Percentiles rank a stretch among this genome's conserved stretches.
These are phyloP conservation scores for Colletotrichum sp. DNA, from an alignment of 2,329 filamentous ascomycete genomes.

Conservation along the genomic window DNA sequence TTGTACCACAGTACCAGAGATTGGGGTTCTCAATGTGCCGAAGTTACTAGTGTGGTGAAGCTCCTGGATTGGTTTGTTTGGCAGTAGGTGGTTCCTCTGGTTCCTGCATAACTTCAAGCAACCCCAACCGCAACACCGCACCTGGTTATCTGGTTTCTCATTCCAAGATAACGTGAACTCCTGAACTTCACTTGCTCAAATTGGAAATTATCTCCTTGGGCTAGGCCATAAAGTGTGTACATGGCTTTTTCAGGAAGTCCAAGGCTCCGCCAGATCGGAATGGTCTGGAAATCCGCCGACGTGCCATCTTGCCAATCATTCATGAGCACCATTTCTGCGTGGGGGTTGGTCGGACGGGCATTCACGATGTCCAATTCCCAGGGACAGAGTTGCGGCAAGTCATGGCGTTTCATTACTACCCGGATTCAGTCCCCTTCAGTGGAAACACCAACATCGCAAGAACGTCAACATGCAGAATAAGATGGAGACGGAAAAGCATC, in stretches of 20 bases:
- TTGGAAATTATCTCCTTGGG: background rate
- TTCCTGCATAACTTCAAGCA: background rate
- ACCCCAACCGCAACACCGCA: background rate
- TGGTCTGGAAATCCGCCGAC: background rate
- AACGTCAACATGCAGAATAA: background rate
- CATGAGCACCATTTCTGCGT: background rate
- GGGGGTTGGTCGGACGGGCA: background rate
- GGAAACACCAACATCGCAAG: slow-evolving; percentile 11
- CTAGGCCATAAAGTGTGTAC: background rate
- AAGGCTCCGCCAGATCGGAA: background rate
- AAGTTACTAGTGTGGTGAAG: background rate
- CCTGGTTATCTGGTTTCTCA: background rate
- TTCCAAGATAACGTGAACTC: background rate
- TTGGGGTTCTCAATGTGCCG: background rate
- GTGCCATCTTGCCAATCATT: background rate
- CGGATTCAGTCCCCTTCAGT: background rate
- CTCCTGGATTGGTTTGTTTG: background rate
- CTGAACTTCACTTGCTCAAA: background rate
- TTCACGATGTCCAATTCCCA: background rate
- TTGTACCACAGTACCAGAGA: background rate
- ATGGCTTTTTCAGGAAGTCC: background rate
- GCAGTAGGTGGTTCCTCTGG: background rate
- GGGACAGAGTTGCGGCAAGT: background rate
- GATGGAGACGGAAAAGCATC: background rate
- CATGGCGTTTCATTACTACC: slow-evolving; percentile 13